Conservation (phyloP, 2,329 filamentous ascomycete species). For the Colletotrichum sublineola region DNA sequence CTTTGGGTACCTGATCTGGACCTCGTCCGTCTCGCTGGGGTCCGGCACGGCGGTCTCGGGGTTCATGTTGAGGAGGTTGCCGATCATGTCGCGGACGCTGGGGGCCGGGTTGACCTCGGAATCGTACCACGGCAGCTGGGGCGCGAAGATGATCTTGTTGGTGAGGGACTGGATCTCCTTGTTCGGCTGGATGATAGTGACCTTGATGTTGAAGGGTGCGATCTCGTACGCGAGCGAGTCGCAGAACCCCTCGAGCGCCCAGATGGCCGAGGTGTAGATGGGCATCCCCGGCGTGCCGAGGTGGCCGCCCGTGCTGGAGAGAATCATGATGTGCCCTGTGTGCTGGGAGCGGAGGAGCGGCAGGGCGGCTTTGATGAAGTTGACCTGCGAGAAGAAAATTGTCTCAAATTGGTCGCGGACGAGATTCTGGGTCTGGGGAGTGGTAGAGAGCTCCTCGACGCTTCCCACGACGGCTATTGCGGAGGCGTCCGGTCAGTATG, state of each 20-base stretch:
- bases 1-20: constrained; percentile 79
- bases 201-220: constrained; percentile 94
- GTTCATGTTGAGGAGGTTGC: constrained; percentile 81
- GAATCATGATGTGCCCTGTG: constrained; percentile 89
- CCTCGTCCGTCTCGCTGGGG: constrained; percentile 51
- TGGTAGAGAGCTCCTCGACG: constrained; percentile 88
- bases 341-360: constrained; percentile 83
- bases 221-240: constrained; percentile 97
- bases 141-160: constrained; percentile 87
- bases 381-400: constrained; percentile 95
- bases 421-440: constrained; percentile 78
- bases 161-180: constrained; percentile 91
- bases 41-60: constrained; percentile 70
- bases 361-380: constrained; percentile 91
- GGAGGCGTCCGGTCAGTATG: neutral
- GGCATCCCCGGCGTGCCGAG: constrained; percentile 92
- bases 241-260: constrained; percentile 96
- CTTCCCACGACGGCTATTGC: constrained; percentile 83
- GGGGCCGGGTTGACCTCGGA: constrained; percentile 81
- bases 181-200: constrained; percentile 95
- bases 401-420: constrained; percentile 93
- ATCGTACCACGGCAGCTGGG: constrained; percentile 76
- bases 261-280: constrained; percentile 92
- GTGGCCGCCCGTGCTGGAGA: constrained; percentile 92
- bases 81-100: constrained; percentile 85